These are phyloP conservation scores for Alternaria postmessia DNA, from an alignment of 2,329 filamentous ascomycete genomes.

Conservation along the genomic window DNA sequence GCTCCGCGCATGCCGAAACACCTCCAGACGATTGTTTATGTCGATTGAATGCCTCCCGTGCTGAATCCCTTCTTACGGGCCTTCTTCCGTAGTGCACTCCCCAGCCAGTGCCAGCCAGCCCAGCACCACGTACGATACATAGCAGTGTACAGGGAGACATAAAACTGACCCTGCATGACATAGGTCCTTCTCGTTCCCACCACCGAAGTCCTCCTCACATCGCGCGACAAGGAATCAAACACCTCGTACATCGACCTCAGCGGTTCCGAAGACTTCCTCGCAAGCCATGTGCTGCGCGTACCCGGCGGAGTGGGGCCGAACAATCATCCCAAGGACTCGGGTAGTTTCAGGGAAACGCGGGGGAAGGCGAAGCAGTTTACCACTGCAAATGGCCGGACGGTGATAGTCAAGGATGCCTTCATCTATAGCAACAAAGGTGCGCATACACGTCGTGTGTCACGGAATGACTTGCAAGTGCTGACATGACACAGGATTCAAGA, in stretches of 20 bases:
- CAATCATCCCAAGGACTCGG: conserved; percentile 59
- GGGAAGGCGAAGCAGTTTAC: conserved; percentile 94
- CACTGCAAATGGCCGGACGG: conserved; percentile 89
- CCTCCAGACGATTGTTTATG: conserved; percentile 33
- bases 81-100: conserved; percentile 97
- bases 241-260: conserved; percentile 80
- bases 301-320: conserved; percentile 62
- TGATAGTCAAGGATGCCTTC: conserved; percentile 91
- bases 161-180: conserved; percentile 9
- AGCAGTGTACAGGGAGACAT: background rate
- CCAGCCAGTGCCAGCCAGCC: conserved; percentile 87
- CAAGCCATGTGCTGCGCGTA: conserved; percentile 93
- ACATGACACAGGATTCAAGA: conserved; percentile 77
- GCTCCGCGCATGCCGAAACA: conserved; percentile 32
- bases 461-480: conserved; percentile 10
- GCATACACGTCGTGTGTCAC: background rate
- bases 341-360: conserved; percentile 77
- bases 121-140: conserved; percentile 75
- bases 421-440: conserved; percentile 96
- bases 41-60: conserved; percentile 84
- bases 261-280: conserved; percentile 91
- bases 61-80: conserved; percentile 98
- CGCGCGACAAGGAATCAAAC: conserved; percentile 86
- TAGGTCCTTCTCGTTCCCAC: conserved; percentile 88
- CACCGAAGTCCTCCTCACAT: conserved; percentile 88